Conservation (phyloP, 441 rosid species). For the Euphorbia corollata region DNA sequence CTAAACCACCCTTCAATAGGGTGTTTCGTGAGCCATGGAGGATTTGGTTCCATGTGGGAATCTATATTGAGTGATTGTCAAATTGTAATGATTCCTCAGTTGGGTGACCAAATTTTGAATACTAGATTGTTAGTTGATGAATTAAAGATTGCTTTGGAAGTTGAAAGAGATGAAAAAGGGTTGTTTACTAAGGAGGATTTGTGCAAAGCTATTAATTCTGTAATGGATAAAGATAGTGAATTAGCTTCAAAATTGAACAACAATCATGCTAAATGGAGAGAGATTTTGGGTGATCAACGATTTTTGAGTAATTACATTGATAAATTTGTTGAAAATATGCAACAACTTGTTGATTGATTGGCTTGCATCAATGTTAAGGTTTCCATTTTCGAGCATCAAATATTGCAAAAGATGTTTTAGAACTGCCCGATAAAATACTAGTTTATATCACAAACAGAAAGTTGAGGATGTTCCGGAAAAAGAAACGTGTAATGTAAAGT, state of each 20-base stretch:
- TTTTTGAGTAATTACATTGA: constrained; percentile 1
- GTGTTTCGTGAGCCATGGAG: neutral
- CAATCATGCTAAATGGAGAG: constrained; percentile 1
- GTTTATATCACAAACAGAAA: no score
- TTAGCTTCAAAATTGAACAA: neutral
- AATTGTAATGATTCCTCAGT: constrained; percentile 18
- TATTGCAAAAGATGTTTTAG: no score
- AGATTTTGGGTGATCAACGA: neutral
- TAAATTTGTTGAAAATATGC: constrained; percentile 3
- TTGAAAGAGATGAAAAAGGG: constrained; percentile 12
- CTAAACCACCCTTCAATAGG: neutral
- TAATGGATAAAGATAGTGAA: constrained; percentile 12
- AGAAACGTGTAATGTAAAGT: no score
- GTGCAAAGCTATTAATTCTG: neutral
- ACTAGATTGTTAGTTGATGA: constrained; percentile 19
- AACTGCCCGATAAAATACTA: no score
- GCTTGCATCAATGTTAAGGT: no score
- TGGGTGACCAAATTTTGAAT: constrained; percentile 22
- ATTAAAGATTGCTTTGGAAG: constrained; percentile 17
- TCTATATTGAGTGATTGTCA: constrained; percentile 16
- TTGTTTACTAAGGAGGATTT: neutral
- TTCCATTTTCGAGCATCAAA: no score
- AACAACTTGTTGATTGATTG: neutral
- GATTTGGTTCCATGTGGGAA: constrained; percentile 6
- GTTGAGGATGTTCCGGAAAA: no score